Evolutionary conservation across 495 filamentous ascomycete species (phyloP).

Genomic region (Aspergillus bertholletiae): DNA sequence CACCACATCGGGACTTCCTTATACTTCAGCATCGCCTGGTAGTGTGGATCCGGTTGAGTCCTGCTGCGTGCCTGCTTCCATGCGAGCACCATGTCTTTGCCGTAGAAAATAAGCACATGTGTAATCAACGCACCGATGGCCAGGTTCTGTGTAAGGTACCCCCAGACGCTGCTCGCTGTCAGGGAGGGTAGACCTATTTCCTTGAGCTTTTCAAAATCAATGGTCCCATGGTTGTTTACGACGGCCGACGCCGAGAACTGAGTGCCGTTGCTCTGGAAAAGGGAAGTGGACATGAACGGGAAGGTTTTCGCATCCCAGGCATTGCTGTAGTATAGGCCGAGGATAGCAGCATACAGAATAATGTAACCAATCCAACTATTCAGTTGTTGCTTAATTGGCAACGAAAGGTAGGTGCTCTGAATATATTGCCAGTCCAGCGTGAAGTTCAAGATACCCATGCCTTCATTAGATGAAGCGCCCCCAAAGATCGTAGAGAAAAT

Average conservation of each 20-base stretch:
- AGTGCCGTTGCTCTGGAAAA: conserved; percentile 26
- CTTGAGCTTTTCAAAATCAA: conserved; percentile 27
- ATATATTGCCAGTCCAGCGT: conserved; percentile 59
- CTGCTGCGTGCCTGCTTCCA: conserved; percentile 26
- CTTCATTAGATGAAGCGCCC: conserved; percentile 49
- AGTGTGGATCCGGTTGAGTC: conserved; percentile 41
- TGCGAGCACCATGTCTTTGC: conserved; percentile 28
- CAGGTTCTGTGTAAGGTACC: conserved; percentile 4
- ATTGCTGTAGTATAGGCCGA: conserved; percentile 46
- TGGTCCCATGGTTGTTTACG: conserved; percentile 26
- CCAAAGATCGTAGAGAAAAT: conserved; percentile 48
- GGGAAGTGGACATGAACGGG: conserved; percentile 47
- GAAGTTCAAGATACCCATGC: conserved; percentile 44
- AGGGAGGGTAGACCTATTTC: conserved; percentile 24
- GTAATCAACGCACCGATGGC: conserved; percentile 31
- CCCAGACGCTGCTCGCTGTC: conserved; percentile 16
- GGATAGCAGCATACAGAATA: conserved; percentile 38
- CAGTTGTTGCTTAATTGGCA: conserved; percentile 31
- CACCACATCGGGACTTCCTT: conserved; percentile 54
- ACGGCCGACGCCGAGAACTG: conserved; percentile 25
- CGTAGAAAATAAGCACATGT: conserved; percentile 34
- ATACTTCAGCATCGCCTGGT: conserved; percentile 44
- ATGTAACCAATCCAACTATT: conserved; percentile 44
- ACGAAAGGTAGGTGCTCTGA: conserved; percentile 29
- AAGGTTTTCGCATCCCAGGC: conserved; percentile 45